Evolutionary conservation across 306 rosid genomes (phyloP).

Genomic region (Trifolium pratense): DNA sequence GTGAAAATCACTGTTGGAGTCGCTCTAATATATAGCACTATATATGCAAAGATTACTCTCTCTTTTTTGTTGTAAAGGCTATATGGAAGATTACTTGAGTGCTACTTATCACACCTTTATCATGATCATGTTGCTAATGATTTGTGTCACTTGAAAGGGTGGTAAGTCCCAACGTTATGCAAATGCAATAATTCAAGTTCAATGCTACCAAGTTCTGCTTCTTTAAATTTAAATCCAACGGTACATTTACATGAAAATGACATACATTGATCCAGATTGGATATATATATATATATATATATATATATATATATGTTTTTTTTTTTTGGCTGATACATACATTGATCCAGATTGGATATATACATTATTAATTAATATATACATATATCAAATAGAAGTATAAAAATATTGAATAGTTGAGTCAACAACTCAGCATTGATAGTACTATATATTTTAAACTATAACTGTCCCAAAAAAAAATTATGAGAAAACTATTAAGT

Average conservation of each 20-base stretch:
- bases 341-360: no score
- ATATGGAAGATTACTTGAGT: not conserved
- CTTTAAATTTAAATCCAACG: not conserved
- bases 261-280: not conserved
- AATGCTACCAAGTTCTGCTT: not conserved
- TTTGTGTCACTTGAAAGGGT: conserved; percentile 27
- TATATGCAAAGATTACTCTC: no score
- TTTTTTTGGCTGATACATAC: no score
- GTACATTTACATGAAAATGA: not conserved
- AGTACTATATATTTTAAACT: conserved; percentile 4
- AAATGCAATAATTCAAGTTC: conserved; percentile 34
- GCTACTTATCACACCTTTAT: not conserved
- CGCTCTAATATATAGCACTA: no score
- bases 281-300: not conserved
- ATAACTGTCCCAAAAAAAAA: no score
- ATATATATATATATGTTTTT: no score
- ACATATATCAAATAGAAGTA: no score
- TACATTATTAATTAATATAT: no score
- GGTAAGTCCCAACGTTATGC: conserved; percentile 21
- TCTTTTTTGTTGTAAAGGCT: no score
- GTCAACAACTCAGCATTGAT: not conserved
- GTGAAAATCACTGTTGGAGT: no score
- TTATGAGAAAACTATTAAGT: not conserved
- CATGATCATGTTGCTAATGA: conserved; percentile 27
- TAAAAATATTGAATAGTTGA: conserved; percentile 18